Evolutionary conservation across 768 basidiomycete genomes (phyloP).

Genomic region (Russula olivacea): DNA sequence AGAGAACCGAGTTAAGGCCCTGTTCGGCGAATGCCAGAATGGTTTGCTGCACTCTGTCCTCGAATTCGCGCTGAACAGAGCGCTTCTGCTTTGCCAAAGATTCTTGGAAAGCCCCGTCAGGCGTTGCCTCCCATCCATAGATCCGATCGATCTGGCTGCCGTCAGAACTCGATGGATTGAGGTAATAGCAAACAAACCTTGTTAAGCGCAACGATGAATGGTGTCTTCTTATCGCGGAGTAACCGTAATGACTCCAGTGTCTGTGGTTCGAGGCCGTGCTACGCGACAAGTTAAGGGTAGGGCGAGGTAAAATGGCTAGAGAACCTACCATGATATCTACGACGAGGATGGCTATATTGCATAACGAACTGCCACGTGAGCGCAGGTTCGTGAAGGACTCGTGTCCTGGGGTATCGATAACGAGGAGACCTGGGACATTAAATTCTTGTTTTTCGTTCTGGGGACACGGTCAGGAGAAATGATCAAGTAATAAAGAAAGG

Average conservation of each 20-base stretch:
- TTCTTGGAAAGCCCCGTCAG: conserved; percentile 89
- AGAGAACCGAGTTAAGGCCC: conserved; percentile 88
- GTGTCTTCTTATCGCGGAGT: conserved; percentile 88
- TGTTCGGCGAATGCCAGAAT: conserved; percentile 96
- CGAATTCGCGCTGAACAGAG: conserved; percentile 85
- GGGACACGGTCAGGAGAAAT: conserved; percentile 7
- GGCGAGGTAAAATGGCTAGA: conserved; percentile 5
- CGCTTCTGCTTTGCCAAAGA: conserved; percentile 77
- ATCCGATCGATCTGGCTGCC: conserved; percentile 84
- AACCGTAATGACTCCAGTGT: conserved; percentile 93
- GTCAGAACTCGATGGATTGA: conserved; percentile 7
- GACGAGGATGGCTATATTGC: conserved; percentile 98
- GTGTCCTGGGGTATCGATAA: conserved; percentile 99
- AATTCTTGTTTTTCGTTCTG: conserved; percentile 82
- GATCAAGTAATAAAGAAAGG: background rate
- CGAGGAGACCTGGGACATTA: conserved; percentile 91
- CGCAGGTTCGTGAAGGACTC: conserved; percentile 98
- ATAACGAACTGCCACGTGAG: conserved; percentile 90
- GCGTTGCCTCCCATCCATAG: conserved; percentile 89
- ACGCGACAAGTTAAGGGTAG: conserved; percentile 4
- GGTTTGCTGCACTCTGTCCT: conserved; percentile 78
- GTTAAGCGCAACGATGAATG: conserved; percentile 98
- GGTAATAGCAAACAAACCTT: conserved; percentile 44
- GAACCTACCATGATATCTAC: conserved; percentile 88
- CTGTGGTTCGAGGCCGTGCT: conserved; percentile 98